These are phyloP conservation scores for Solanum commersonii DNA, from an alignment of 257 asterid genomes.

Conservation along the genomic window DNA sequence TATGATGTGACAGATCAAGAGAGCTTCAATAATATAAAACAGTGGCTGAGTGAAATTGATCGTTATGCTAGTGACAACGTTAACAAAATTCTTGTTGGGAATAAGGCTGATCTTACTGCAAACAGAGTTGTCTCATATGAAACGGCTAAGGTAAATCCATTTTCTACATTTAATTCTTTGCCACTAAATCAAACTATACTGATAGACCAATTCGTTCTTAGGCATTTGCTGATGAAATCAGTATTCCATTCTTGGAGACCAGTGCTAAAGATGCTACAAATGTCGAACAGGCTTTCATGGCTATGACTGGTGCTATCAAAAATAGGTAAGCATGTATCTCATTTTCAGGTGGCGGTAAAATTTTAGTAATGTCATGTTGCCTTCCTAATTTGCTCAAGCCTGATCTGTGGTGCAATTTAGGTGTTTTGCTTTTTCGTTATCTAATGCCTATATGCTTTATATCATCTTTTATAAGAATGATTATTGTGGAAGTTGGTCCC, in stretches of 20 bases:
- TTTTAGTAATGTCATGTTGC: background rate
- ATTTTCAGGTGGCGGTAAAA: background rate
- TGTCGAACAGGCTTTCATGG: slow-evolving; percentile 1
- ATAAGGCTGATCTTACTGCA: slow-evolving; percentile 2
- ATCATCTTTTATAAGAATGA: background rate
- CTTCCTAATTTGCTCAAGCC: background rate
- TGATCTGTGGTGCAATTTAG: background rate
- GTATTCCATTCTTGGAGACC: slow-evolving; percentile 4
- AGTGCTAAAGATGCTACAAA: slow-evolving; percentile 2
- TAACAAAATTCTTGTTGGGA: slow-evolving; percentile 1
- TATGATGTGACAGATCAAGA: slow-evolving; percentile 2
- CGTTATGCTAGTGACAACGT: slow-evolving; percentile 2
- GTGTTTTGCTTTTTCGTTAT: background rate
- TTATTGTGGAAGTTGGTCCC: background rate
- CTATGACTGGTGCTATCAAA: background rate
- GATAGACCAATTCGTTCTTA: background rate
- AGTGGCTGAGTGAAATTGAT: slow-evolving; percentile 1
- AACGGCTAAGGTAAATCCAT: background rate
- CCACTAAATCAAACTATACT: background rate
- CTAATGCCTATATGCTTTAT: background rate
- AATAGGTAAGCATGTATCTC: background rate
- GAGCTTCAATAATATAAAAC: background rate
- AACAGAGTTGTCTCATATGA: background rate
- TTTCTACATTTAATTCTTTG: background rate
- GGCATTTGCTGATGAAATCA: slow-evolving; percentile 4